Conservation (phyloP, 768 basidiomycete species). For the Lentinula lateritia region DNA sequence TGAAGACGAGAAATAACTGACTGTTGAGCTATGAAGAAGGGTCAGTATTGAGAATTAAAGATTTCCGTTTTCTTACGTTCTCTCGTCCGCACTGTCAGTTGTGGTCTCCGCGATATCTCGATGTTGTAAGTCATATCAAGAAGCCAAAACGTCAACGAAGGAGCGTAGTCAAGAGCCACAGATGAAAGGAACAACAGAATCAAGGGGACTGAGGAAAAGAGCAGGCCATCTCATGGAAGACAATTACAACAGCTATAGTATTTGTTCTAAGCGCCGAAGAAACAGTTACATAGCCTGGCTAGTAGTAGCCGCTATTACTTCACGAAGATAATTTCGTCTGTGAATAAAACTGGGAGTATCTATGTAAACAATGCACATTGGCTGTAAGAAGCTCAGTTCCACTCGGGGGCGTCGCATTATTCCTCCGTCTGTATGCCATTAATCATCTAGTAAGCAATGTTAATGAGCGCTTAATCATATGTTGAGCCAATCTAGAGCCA, state of each 20-base stretch:
- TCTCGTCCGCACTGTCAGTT: not conserved
- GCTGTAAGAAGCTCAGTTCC: too few species aligned
- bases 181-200: not conserved
- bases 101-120: not conserved
- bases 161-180: not conserved
- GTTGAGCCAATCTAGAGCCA: too few species aligned
- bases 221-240: not conserved
- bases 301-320: not conserved
- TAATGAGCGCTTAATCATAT: too few species aligned
- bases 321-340: too few species aligned
- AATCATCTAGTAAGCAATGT: too few species aligned
- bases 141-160: not conserved
- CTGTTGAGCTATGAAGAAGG: constrained; percentile 22
- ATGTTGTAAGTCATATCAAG: not conserved
- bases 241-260: not conserved
- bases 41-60: not conserved
- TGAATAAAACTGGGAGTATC: too few species aligned
- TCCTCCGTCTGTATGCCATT: too few species aligned
- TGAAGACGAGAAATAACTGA: constrained; percentile 48
- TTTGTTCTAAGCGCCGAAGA: not conserved
- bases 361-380: too few species aligned
- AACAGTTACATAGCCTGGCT: too few species aligned
- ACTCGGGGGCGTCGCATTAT: too few species aligned
- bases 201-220: not conserved
- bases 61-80: not conserved